Evolutionary conservation across 2,329 filamentous ascomycete species (phyloP).

Genomic region (Colletotrichum navitas): DNA sequence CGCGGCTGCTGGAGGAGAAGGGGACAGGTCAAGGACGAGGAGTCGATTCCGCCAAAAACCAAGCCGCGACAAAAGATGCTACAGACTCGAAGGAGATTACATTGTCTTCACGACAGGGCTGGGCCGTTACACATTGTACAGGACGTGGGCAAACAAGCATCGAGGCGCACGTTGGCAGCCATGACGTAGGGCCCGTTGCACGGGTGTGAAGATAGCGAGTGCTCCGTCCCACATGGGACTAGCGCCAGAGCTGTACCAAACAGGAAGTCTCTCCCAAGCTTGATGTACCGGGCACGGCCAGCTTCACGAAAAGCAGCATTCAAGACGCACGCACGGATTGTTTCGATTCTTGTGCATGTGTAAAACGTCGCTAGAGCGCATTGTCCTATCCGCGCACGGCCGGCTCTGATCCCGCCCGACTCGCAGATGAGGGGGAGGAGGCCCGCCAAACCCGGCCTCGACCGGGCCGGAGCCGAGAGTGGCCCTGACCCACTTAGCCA

Average conservation of each 20-base stretch:
- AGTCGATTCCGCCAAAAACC: background rate
- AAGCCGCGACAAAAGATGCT: too few relatives aligned
- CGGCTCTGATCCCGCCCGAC: background rate
- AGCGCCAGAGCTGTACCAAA: constrained; percentile 19
- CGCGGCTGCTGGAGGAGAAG: background rate
- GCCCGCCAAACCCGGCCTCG: background rate
- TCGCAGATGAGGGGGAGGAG: background rate
- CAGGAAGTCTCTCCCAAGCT: background rate
- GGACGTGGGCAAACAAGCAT: constrained; percentile 9
- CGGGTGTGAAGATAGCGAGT: background rate
- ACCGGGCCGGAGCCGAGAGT: background rate
- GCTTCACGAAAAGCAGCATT: background rate
- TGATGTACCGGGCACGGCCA: background rate
- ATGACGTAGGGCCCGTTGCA: constrained; percentile 32
- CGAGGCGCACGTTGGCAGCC: constrained; percentile 23
- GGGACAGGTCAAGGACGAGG: background rate
- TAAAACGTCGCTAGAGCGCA: background rate
- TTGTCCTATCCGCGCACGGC: background rate
- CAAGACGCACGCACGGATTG: background rate
- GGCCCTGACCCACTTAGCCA: background rate
- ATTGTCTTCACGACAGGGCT: constrained; percentile 7
- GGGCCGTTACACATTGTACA: background rate
- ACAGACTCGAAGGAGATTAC: background rate
- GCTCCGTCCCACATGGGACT: constrained; percentile 4
- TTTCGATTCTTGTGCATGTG: background rate